phyloP scores from a whole-genome alignment of 2,329 filamentous ascomycete genomes.

The Aquanectria penicillioides region DNA sequence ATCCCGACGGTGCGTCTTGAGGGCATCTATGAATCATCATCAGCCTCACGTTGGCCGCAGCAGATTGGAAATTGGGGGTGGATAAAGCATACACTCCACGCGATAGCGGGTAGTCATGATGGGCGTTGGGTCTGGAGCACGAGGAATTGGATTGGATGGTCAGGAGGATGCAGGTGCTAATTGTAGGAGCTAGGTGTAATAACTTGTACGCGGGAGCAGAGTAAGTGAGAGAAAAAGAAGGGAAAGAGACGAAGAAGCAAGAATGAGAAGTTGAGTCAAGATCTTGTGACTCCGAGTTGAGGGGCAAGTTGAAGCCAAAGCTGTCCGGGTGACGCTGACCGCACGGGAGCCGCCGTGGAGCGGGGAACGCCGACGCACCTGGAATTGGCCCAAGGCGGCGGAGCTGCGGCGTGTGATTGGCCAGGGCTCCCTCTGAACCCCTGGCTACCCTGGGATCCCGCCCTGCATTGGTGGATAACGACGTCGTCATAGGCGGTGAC shows the following conservation, averaged over 20 bases:
- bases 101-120: constrained; percentile 72
- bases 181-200: too few species aligned
- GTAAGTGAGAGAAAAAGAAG: background rate
- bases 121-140: background rate
- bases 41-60: constrained; percentile 21
- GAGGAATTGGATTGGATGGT: background rate
- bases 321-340: constrained; percentile 26
- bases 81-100: constrained; percentile 73
- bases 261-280: constrained; percentile 20
- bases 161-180: background rate
- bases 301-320: constrained; percentile 20
- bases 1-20: constrained; percentile 88
- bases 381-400: constrained; percentile 33
- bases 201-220: background rate
- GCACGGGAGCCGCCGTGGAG: constrained; percentile 38
- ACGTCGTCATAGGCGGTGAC: constrained; percentile 21
- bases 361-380: constrained; percentile 35
- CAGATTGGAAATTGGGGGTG: constrained; percentile 2
- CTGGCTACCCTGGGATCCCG: constrained; percentile 26
- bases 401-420: constrained; percentile 27
- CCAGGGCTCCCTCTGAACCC: constrained; percentile 13
- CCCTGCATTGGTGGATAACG: constrained; percentile 21
- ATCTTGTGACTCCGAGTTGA: constrained; percentile 30
- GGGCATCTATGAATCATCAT: constrained; percentile 59
- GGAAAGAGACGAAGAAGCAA: constrained; percentile 8